These are phyloP conservation scores for Diaporthe sp. DNA, from an alignment of 2,329 filamentous ascomycete species.

Conservation along the genomic window DNA sequence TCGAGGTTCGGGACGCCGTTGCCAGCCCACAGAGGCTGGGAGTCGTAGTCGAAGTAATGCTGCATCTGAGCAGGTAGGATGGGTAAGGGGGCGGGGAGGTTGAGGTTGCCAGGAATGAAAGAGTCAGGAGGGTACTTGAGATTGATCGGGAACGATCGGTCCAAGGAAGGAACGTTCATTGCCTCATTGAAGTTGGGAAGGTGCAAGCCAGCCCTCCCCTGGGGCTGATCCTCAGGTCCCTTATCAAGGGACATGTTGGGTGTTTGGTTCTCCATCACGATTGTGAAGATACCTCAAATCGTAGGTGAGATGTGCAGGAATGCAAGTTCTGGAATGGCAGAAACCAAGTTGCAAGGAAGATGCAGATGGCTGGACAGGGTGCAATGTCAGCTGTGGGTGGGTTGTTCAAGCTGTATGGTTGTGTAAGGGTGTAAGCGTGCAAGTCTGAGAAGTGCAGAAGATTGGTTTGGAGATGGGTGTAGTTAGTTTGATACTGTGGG, in stretches of 20 bases:
- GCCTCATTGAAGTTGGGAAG: not conserved
- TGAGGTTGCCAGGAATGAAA: not conserved
- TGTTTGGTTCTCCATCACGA: not conserved
- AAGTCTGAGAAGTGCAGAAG: too few relatives aligned
- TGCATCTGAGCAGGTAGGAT: conserved; percentile 1
- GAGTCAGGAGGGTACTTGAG: not conserved
- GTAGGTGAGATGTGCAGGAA: not conserved
- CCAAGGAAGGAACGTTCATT: not conserved
- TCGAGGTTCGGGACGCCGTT: not conserved
- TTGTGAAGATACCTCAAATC: not conserved
- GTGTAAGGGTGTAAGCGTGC: too few relatives aligned
- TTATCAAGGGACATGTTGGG: fast-evolving
- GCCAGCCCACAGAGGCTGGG: conserved; percentile 22
- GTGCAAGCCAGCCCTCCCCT: not conserved
- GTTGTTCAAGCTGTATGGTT: too few relatives aligned
- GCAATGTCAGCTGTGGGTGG: too few relatives aligned
- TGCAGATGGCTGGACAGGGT: too few relatives aligned
- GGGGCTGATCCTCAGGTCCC: too few relatives aligned
- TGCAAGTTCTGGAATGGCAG: not conserved
- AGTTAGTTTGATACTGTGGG: too few relatives aligned
- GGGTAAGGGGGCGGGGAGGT: not conserved
- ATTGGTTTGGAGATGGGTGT: too few relatives aligned
- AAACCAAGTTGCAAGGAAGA: too few relatives aligned
- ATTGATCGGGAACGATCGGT: not conserved
- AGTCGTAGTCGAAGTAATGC: conserved; percentile 7